phyloP scores from a whole-genome alignment of 2,329 filamentous ascomycete species.

The Cladobotryum protrusum region DNA sequence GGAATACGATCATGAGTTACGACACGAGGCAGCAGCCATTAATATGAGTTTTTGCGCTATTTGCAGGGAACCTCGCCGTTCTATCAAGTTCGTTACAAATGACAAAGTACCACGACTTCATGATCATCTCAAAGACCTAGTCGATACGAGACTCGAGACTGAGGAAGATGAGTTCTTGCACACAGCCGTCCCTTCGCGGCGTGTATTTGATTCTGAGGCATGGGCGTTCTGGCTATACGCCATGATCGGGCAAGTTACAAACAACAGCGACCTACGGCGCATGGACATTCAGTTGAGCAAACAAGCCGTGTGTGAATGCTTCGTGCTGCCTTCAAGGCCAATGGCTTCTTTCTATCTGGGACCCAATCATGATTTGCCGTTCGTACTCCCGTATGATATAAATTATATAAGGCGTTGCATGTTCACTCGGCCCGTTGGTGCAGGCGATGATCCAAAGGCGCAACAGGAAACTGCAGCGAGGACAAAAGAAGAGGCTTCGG shows the following conservation, averaged over 20 bases:
- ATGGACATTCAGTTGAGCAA: constrained; percentile 14
- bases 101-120: constrained; percentile 27
- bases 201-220: constrained; percentile 30
- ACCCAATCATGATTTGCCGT: constrained; percentile 19
- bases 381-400: too few relatives aligned
- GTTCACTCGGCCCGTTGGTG: constrained; percentile 23
- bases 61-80: constrained; percentile 26
- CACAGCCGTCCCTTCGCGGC: too few relatives aligned
- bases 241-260: constrained; percentile 32
- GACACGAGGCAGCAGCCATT: constrained; percentile 25
- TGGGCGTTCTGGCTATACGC: constrained; percentile 39
- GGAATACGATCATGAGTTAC: constrained; percentile 16
- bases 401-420: constrained; percentile 25
- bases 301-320: constrained; percentile 29
- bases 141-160: too few relatives aligned
- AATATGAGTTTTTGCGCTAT: constrained; percentile 30
- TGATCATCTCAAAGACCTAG: constrained; percentile 28
- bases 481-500: too few relatives aligned
- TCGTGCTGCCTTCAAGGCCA: constrained; percentile 34
- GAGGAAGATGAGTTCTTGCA: too few relatives aligned
- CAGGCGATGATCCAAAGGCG: neutral
- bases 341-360: constrained; percentile 33
- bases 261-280: constrained; percentile 28
- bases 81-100: constrained; percentile 26
- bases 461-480: neutral